A percentile compares a stretch with the other conserved stretches of the same genome.
These are phyloP conservation scores for Ceratobasidium sp. DNA, from an alignment of 1,284 basidiomycete species.

Conservation along the genomic window DNA sequence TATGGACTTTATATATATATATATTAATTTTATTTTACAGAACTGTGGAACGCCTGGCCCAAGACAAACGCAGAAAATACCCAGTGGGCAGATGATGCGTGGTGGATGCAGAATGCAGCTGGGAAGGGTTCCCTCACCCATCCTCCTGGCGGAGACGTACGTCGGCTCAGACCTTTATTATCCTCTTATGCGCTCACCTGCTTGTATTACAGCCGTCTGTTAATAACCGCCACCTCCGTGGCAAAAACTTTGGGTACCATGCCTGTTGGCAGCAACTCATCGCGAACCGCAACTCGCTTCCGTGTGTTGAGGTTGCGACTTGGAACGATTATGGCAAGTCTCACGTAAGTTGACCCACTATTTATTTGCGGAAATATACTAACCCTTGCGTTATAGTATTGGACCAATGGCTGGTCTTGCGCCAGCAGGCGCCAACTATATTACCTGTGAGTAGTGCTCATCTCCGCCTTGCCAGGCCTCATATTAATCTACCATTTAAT, in stretches of 20 bases:
- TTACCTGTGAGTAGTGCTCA: slow-evolving; percentile 52
- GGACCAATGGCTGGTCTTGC: slow-evolving; percentile 35
- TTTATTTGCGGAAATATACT: slow-evolving; percentile 44
- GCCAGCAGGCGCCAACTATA: neutral
- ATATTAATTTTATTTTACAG: neutral
- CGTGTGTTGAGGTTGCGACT: slow-evolving; percentile 57
- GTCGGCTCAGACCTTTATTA: neutral
- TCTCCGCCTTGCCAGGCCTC: neutral
- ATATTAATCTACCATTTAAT: neutral
- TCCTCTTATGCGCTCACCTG: neutral
- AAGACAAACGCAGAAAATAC: slow-evolving; percentile 54
- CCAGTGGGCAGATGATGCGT: slow-evolving; percentile 39
- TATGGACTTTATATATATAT: no score
- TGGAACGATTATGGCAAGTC: slow-evolving; percentile 50
- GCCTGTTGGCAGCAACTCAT: slow-evolving; percentile 59
- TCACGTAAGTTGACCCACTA: slow-evolving; percentile 53
- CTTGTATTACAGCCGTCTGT: neutral
- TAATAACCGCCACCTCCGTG: slow-evolving; percentile 61
- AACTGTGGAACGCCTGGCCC: slow-evolving; percentile 49
- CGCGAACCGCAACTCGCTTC: slow-evolving; percentile 54
- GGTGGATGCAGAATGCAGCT: slow-evolving; percentile 56
- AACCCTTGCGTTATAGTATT: slow-evolving; percentile 23
- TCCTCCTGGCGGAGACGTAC: slow-evolving; percentile 53
- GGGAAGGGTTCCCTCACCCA: slow-evolving; percentile 59
- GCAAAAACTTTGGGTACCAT: slow-evolving; percentile 59